Evolutionary conservation across 768 basidiomycete species (phyloP), one percentile per base, ranked within the genome.

Genomic region (Tricholoma furcatifolium): DNA sequence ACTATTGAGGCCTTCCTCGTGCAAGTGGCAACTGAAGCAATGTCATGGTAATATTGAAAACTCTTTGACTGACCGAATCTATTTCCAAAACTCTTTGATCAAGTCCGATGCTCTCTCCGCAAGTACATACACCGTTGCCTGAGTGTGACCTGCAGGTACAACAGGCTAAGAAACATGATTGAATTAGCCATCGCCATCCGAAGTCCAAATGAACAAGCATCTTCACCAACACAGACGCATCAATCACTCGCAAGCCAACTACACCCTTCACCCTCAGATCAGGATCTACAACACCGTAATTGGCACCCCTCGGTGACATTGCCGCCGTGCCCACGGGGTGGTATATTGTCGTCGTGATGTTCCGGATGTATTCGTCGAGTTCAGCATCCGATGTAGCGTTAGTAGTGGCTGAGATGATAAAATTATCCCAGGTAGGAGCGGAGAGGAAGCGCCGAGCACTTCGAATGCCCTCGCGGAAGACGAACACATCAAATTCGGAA

Each of bases 201-300:
- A 34, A 36, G 11, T 23, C 14, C 10, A 18, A 44, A 42, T 4
- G 18, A 20, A 17, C 18, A 4, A n/a, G n/a, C n/a, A 35, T 39
- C 43, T 54, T 40, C 39, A 57, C 54, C 21, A 55, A 21, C 2
- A 71, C 62, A 42, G 70, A 70, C 12, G 68, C 64, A 57, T 73
- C 72, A 5, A 74, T 65, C n/a, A 75, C 57, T 4, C 74, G 56
- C n/a, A 74, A 40, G 8, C n/a, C n/a, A n/a, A n/a, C n/a, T n/a
- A n/a, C n/a, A n/a, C n/a, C n/a, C n/a, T n/a, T n/a, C n/a, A n/a
- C n/a, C n/a, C n/a, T n/a, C n/a, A n/a, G n/a, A n/a, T n/a, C n/a
- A n/a, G n/a, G n/a, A n/a, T n/a, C n/a, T n/a, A n/a, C n/a, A n/a
- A n/a, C n/a, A n/a, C n/a, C n/a, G n/a, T n/a, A n/a, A n/a, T n/a